A percentile compares a stretch with the other conserved stretches of the same genome.
Evolutionary conservation across 2,329 filamentous ascomycete genomes (phyloP).

Genomic region (Penicillium sp.): DNA sequence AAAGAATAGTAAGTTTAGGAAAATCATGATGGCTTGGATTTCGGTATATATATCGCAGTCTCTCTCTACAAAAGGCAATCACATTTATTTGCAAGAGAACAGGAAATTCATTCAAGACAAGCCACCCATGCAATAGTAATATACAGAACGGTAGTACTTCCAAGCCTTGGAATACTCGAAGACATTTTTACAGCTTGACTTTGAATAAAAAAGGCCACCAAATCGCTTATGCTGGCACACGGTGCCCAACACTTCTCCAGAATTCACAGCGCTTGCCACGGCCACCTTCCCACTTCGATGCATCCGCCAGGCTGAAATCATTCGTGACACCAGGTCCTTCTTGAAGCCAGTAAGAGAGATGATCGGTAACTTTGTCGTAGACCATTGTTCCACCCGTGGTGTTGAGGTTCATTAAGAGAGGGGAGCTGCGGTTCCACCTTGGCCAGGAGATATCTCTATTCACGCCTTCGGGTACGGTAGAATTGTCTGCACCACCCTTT

Average conservation of each 20-base stretch:
- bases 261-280: not conserved
- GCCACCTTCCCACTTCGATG: not conserved
- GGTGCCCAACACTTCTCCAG: not conserved
- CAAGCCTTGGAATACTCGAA: no score
- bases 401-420: no score
- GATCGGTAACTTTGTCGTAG: no score
- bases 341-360: not conserved
- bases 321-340: not conserved
- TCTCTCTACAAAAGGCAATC: not conserved
- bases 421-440: no score
- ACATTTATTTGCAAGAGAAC: not conserved
- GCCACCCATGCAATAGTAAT: not conserved
- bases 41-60: not conserved
- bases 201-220: not conserved
- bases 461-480: no score
- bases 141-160: not conserved
- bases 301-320: not conserved
- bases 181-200: not conserved
- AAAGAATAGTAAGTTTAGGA: not conserved
- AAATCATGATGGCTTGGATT: not conserved
- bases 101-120: not conserved
- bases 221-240: not conserved
- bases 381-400: no score
- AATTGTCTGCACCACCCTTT: no score
- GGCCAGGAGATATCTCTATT: no score